A percentile compares a stretch with the other conserved stretches of the same genome.
phyloP scores from a whole-genome alignment of 768 basidiomycete species.

The Leccinum aurantiacum region DNA sequence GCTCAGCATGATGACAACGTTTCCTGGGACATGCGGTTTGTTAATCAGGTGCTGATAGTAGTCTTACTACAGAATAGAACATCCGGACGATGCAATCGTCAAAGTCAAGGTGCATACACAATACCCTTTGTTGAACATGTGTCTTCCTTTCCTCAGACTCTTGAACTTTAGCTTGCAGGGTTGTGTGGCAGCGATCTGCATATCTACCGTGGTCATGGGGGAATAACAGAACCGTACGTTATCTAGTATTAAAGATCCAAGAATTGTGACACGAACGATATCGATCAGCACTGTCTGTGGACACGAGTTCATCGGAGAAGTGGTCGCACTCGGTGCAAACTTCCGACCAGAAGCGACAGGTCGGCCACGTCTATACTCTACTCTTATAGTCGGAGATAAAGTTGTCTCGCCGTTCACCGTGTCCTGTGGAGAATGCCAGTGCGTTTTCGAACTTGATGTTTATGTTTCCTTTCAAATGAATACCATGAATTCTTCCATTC shows the following conservation, averaged over 20 bases:
- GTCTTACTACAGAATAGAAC: slow-evolving; percentile 49
- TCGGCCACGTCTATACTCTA: slow-evolving; percentile 62
- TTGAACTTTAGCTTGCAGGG: slow-evolving; percentile 51
- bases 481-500: neutral
- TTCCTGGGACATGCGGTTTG: neutral
- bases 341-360: slow-evolving; percentile 45
- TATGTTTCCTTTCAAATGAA: neutral
- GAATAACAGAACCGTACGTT: slow-evolving; percentile 51
- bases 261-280: neutral
- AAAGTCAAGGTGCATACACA: slow-evolving; percentile 57
- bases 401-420: slow-evolving; percentile 80
- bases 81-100: slow-evolving; percentile 77
- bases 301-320: slow-evolving; percentile 77
- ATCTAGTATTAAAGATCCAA: neutral
- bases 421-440: slow-evolving; percentile 89
- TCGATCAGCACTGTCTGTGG: slow-evolving; percentile 58
- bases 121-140: neutral
- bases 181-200: slow-evolving; percentile 79
- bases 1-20: neutral
- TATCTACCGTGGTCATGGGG: slow-evolving; percentile 65
- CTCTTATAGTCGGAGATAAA: slow-evolving; percentile 67
- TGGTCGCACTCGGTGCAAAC: slow-evolving; percentile 63
- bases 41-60: neutral
- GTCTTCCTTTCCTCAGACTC: neutral
- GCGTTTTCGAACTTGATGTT: slow-evolving; percentile 24